Conservation (phyloP, 331 rosid genomes). For the Malus hybrid region DNA sequence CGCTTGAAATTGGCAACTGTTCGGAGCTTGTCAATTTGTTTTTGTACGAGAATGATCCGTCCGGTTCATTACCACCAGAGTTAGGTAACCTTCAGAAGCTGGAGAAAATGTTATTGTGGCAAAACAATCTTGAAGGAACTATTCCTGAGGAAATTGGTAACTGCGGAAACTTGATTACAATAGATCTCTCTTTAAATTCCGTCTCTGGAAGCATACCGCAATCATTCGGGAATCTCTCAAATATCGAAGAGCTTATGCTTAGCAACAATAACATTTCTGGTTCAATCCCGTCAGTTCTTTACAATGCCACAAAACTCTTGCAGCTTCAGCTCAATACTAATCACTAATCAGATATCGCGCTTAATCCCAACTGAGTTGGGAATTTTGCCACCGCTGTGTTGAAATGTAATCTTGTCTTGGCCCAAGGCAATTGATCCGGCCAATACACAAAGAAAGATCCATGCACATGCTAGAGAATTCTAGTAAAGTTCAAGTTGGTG, state of each 20-base stretch:
- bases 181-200: slow-evolving; percentile 66
- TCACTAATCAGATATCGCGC: slow-evolving; percentile 66
- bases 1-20: slow-evolving; percentile 62
- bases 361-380: slow-evolving; percentile 66
- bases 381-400: slow-evolving; percentile 16
- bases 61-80: slow-evolving; percentile 54
- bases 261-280: slow-evolving; percentile 74
- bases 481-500: too few relatives aligned
- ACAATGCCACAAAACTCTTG: slow-evolving; percentile 44
- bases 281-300: slow-evolving; percentile 53
- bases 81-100: slow-evolving; percentile 60
- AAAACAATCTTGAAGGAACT: slow-evolving; percentile 47
- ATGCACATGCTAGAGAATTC: too few relatives aligned
- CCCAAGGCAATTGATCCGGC: too few relatives aligned
- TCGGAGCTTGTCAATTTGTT: slow-evolving; percentile 60
- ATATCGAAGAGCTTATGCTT: slow-evolving; percentile 76
- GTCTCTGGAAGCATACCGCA: slow-evolving; percentile 64
- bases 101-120: slow-evolving; percentile 70
- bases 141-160: slow-evolving; percentile 71
- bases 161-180: slow-evolving; percentile 45
- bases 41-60: slow-evolving; percentile 50
- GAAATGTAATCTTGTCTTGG: too few relatives aligned
- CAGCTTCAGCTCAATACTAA: slow-evolving; percentile 80
- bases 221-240: slow-evolving; percentile 47
- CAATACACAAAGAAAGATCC: too few relatives aligned